Conservation (phyloP, 257 asterid species). For the Solanum habrochaites region DNA sequence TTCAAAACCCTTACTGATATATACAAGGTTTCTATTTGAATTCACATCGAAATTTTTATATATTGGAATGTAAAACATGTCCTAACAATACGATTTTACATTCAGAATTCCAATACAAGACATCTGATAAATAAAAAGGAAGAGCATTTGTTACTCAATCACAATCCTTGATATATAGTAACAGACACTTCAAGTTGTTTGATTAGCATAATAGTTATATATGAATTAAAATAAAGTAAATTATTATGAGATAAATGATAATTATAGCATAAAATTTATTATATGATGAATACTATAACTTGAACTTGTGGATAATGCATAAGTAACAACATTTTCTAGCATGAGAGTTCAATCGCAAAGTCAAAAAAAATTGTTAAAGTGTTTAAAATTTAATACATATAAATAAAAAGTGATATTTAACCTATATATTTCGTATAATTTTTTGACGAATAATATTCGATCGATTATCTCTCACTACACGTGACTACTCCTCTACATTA, state of each 20-base stretch:
- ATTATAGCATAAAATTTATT: background rate
- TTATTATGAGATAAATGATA: background rate
- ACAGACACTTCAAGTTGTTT: background rate
- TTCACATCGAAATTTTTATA: background rate
- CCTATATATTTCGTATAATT: background rate
- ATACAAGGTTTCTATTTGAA: too few relatives aligned
- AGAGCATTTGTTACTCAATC: background rate
- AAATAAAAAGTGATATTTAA: background rate
- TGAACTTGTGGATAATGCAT: background rate
- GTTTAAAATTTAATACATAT: background rate
- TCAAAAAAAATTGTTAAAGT: background rate
- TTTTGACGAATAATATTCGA: fast-evolving
- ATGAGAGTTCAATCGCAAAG: background rate
- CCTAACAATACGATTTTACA: background rate
- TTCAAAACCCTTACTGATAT: background rate
- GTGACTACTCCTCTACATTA: background rate
- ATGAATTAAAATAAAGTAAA: background rate
- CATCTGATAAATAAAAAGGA: background rate
- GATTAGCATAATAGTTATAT: background rate
- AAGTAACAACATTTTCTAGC: background rate
- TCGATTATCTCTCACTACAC: too few relatives aligned
- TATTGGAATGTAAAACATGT: background rate
- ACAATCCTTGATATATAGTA: background rate
- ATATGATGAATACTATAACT: background rate
- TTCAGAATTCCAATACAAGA: fast-evolving